phyloP scores from a whole-genome alignment of 2,329 filamentous ascomycete species.

The Tolypocladium tundrense region DNA sequence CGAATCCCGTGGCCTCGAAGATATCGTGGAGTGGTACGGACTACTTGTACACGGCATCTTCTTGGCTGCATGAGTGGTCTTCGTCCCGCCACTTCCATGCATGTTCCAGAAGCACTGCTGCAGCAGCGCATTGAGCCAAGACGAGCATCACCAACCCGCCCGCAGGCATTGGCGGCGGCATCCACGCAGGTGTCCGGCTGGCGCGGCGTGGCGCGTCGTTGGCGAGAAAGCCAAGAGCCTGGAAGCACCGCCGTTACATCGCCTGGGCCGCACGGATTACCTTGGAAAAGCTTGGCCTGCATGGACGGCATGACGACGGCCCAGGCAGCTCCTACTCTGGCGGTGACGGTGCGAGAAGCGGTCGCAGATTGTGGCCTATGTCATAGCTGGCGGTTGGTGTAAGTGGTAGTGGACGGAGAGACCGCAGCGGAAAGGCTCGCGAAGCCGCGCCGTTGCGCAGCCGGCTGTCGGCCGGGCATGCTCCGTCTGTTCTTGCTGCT shows the following conservation, averaged over 20 bases:
- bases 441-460: not conserved
- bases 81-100: not conserved
- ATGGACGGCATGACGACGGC: not conserved
- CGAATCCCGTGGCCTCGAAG: not conserved
- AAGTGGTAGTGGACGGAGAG: not conserved
- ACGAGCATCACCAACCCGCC: not conserved
- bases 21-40: not conserved
- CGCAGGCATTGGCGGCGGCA: not conserved
- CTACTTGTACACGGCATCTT: not conserved
- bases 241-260: not conserved
- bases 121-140: not conserved
- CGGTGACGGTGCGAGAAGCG: not conserved
- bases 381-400: too few species aligned
- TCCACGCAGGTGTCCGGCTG: not conserved
- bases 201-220: not conserved
- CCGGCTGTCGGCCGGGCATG: not conserved
- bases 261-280: not conserved
- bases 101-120: not conserved
- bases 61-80: not conserved
- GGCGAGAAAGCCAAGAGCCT: not conserved
- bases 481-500: not conserved
- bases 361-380: not conserved
- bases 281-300: not conserved
- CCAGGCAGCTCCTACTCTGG: not conserved
- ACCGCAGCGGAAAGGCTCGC: not conserved